Evolutionary conservation across 176 grass and related monocot species (phyloP), one percentile per base, ranked within the genome.

Genomic region (Dendrocalamus sinicus): DNA sequence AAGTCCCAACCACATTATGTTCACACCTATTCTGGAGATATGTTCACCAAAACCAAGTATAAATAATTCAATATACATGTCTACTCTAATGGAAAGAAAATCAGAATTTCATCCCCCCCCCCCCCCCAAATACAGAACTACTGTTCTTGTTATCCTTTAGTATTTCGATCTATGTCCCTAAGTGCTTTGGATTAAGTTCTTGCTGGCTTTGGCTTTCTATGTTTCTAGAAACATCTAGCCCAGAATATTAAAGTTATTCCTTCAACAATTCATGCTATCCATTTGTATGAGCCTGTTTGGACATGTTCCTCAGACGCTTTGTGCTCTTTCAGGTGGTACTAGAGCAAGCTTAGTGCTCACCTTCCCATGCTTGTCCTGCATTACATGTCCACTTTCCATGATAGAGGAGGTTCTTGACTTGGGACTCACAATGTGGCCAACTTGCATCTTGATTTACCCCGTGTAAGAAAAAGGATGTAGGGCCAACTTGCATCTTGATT

Each of bases 1-100:
- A 73, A n/a, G 53, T 58, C 30, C 41, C 19, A 73, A n/a, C 22
- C 70, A 73, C 30, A 73, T 73, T 73, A 45, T 51, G 54, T 22
- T 58, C 54, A 22, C 8, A 58, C 17, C 6, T 57, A 58, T 7
- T 58, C 19, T 20, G 17, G 54, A 58, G 20, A 19, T 7, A 22
- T 58, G 7, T 9, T 58, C 19, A 32, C 30, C 30, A 32, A 32
- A 2, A 58, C 54, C 54, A 20, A 58, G 54, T 54, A 54, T 30
- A 74, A 52, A 74, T 35, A 37, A 35, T 53, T 55, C n/a, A 28
- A 51, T 16, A 48, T 48, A 0, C 12, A 50, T 17, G 24, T 51
- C 71, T 73, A 50, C 45, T 15, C 70, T 47, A 73, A 50, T 30
- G 45, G 3, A 47, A 73, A 28, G 12, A 73, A 47, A 73, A 16